Conservation (phyloP, 257 asterid species). For the Agastache rugosa region DNA sequence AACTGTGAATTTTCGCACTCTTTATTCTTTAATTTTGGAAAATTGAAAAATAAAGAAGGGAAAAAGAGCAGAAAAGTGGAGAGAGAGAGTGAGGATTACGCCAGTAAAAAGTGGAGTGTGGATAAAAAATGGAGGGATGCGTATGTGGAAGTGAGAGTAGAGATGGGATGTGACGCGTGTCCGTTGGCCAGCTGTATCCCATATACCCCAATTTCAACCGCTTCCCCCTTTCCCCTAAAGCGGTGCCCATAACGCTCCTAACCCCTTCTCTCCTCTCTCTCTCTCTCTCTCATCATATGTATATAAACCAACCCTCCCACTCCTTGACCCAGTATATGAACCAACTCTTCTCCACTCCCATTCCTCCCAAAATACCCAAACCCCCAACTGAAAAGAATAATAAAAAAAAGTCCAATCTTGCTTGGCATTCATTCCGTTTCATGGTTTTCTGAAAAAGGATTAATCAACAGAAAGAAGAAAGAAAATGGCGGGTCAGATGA, state of each 20-base stretch:
- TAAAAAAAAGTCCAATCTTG: not conserved
- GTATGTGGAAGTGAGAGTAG: constrained; percentile 56
- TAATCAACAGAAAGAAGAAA: not conserved
- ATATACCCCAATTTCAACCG: constrained; percentile 58
- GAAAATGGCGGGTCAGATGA: constrained; percentile 7
- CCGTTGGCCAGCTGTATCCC: constrained; percentile 86
- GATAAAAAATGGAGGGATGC: not conserved
- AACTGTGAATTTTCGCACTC: not conserved
- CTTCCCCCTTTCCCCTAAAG: constrained; percentile 36
- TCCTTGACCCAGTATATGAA: not conserved
- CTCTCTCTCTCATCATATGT: constrained; percentile 13
- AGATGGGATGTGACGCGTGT: constrained; percentile 73
- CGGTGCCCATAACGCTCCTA: constrained; percentile 74
- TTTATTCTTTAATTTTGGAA: not conserved
- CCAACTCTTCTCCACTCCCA: constrained; percentile 5
- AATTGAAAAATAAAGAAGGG: not conserved
- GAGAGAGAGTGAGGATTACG: constrained; percentile 41
- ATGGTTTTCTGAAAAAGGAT: constrained; percentile 21
- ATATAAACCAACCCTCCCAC: constrained; percentile 31
- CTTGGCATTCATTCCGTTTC: not conserved
- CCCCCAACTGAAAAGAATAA: not conserved
- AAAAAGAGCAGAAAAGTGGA: not conserved
- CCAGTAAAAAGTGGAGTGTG: constrained; percentile 31
- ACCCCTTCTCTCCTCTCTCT: not conserved
- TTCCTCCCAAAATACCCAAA: not conserved